Conservation (phyloP, 2,329 filamentous ascomycete genomes). For the Sporothrix brasiliensis region DNA sequence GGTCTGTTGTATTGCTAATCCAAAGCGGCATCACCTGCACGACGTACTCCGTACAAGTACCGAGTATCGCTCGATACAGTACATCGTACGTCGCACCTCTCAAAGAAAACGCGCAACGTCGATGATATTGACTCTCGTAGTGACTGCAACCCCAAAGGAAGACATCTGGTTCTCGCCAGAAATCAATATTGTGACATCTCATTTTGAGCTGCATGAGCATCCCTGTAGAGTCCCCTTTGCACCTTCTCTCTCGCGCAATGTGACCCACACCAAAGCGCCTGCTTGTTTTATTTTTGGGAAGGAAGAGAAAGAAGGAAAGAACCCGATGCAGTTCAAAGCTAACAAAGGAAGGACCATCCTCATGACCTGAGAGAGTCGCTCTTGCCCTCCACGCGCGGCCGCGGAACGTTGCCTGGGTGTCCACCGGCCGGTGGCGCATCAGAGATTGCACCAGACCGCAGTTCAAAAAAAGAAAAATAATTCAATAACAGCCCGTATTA, state of each 20-base stretch:
- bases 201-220: slow-evolving; percentile 26
- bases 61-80: not conserved
- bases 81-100: too few species aligned
- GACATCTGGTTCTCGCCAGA: not conserved
- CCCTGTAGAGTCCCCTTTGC: not conserved
- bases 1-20: too few species aligned
- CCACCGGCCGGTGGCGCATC: slow-evolving; percentile 19
- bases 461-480: not conserved
- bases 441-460: slow-evolving; percentile 25
- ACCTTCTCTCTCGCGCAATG: not conserved
- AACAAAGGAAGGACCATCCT: not conserved
- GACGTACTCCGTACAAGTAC: too few species aligned
- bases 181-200: slow-evolving; percentile 29
- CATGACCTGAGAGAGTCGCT: not conserved
- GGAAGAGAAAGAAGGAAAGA: not conserved
- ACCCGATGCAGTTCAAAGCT: not conserved
- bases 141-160: too few species aligned
- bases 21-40: not conserved
- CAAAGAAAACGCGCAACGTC: slow-evolving; percentile 17
- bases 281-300: slow-evolving; percentile 22
- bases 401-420: not conserved
- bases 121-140: not conserved
- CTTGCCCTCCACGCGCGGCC: not conserved
- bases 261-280: slow-evolving; percentile 19
- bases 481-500: slow-evolving; percentile 3